Percentiles rank a stretch among this genome's conserved stretches.
These are phyloP conservation scores for Pichia thaimueangensis DNA, from an alignment of 805 yeast species.

Conservation along the genomic window DNA sequence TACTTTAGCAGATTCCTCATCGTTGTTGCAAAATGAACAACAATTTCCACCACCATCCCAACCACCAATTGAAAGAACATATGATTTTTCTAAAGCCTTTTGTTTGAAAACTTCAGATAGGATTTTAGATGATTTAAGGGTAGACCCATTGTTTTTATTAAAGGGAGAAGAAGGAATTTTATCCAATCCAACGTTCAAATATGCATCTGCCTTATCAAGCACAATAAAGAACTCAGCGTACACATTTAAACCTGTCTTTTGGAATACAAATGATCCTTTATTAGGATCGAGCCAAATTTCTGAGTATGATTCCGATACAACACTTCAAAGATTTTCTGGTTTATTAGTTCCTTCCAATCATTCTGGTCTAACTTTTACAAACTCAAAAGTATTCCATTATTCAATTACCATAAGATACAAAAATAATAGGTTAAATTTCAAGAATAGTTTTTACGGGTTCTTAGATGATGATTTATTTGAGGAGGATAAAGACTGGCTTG, in stretches of 20 bases:
- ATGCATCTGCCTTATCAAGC: constrained; percentile 20
- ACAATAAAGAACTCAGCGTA: constrained; percentile 1
- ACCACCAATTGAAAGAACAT: constrained; percentile 13
- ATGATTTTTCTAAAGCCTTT: constrained; percentile 20
- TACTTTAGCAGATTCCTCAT: background rate
- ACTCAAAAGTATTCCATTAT: constrained; percentile 23
- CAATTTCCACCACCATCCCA: background rate
- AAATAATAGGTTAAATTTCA: constrained; percentile 10
- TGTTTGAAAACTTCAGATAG: constrained; percentile 61
- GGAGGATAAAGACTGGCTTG: constrained; percentile 18
- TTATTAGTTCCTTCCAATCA: constrained; percentile 19
- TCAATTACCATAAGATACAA: constrained; percentile 24
- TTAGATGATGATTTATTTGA: constrained; percentile 22
- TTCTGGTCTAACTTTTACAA: constrained; percentile 13
- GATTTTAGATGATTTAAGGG: constrained; percentile 55
- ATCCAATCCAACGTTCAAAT: constrained; percentile 29
- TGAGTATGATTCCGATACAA: constrained; percentile 1
- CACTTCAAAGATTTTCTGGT: constrained; percentile 17
- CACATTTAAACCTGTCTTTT: constrained; percentile 14
- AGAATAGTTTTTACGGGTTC: constrained; percentile 25
- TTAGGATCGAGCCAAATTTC: background rate
- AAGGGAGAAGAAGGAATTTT: constrained; percentile 25
- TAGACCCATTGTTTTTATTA: constrained; percentile 33
- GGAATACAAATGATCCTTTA: constrained; percentile 12
- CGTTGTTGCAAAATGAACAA: no score